phyloP scores from a whole-genome alignment of 148 eudicot species.

The Arbutus unedo region DNA sequence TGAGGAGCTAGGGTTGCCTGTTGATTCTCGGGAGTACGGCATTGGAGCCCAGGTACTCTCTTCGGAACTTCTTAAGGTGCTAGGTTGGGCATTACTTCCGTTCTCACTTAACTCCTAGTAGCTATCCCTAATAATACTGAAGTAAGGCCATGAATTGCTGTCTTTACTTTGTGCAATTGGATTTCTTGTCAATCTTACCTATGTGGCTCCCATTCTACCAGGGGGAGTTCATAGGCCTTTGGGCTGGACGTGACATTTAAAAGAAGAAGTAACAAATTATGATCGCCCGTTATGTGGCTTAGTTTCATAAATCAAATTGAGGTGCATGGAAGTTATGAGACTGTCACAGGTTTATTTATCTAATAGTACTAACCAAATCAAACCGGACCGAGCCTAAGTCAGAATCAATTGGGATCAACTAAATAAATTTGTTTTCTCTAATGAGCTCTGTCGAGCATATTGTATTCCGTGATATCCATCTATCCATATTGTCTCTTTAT shows the following conservation, averaged over 20 bases:
- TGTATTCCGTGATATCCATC: too few species aligned
- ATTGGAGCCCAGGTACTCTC: slow-evolving; percentile 68
- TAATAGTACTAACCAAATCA: not conserved
- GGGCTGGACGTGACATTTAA: not conserved
- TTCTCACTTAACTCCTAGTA: not conserved
- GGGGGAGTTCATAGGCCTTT: not conserved
- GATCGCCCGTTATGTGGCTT: not conserved
- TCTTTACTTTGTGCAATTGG: not conserved
- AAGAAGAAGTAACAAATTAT: not conserved
- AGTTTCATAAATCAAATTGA: not conserved
- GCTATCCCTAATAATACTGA: not conserved
- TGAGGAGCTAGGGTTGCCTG: slow-evolving; percentile 66
- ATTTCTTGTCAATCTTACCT: not conserved
- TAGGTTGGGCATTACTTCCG: not conserved
- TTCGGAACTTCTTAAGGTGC: not conserved
- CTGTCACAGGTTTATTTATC: not conserved
- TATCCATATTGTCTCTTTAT: too few species aligned
- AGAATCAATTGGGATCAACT: too few species aligned
- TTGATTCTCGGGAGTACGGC: slow-evolving; percentile 70
- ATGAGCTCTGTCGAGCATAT: too few species aligned
- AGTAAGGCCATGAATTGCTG: too few species aligned
- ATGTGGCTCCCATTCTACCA: not conserved
- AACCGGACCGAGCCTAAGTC: too few species aligned
- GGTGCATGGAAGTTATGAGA: not conserved
- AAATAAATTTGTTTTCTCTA: too few species aligned